Evolutionary conservation across 257 asterid species (phyloP), one percentile per base, ranked within the genome.

Genomic region (Misopates orontium): DNA sequence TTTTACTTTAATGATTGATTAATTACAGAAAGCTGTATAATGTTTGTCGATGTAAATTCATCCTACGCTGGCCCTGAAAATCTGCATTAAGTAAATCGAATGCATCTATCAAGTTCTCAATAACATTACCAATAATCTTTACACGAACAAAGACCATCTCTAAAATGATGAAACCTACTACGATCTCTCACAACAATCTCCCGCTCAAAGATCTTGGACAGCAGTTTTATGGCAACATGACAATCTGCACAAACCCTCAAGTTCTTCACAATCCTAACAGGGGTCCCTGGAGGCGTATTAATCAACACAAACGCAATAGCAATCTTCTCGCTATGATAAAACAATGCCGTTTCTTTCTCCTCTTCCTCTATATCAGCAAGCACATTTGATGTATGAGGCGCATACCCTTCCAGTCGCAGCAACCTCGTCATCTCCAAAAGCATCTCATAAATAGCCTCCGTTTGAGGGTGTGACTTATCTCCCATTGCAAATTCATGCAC

Each of bases 331-430:
- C 95, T 90, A 17, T 90, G 97, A 71, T 85, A 85, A 17, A 83
- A 69, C 73, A 90, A 62, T 39, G 97, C 95, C 8, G 86, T 77
- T 81, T 87, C 97, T 80, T 90, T 90, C 81, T 87, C 97, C 73
- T 90, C 95, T 65, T 90, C 95, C 79, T 90, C 95, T 56, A 90
- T 84, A 41, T 90, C 97, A 25, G 97, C 89, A 44, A 80, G 89
- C 75, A 90, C 91, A 19, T 80, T 85, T 5, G 74, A 70, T 1
- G 95, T 87, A 50, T 73, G 90, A 39, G 97, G 95, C 4, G 85
- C 81, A 69, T 90, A 87, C 11, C 97, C 97, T 73, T 85, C 89
- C 57, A 79, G 51, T 53, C 84, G 80, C 79, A 85, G 62, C 19
- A 80, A 57, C 70, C 89, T 87, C 4, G 85, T 85, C 96, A 90